phyloP scores from a whole-genome alignment of 805 yeast genomes.

The Brettanomyces bruxellensis region DNA sequence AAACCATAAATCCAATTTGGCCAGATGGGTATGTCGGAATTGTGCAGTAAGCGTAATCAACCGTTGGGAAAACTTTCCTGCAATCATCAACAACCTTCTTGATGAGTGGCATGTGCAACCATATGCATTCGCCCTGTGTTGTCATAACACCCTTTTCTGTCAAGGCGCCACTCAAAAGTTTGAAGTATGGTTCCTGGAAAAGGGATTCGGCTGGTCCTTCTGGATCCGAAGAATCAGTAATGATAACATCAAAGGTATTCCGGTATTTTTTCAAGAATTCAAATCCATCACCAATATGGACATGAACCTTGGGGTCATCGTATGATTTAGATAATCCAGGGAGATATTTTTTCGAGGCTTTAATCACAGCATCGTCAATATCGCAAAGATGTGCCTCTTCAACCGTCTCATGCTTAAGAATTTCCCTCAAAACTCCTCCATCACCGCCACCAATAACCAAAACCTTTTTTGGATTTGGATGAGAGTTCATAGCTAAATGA shows the following conservation, averaged over 20 bases:
- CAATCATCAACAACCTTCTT: constrained; percentile 77
- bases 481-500: constrained; percentile 86
- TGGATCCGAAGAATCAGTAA: constrained; percentile 96
- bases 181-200: constrained; percentile 88
- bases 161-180: constrained; percentile 76
- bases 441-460: constrained; percentile 98
- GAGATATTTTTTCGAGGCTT: constrained; percentile 75
- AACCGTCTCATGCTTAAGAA: constrained; percentile 78
- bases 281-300: constrained; percentile 96
- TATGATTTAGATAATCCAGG: constrained; percentile 84
- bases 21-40: constrained; percentile 98
- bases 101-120: constrained; percentile 84
- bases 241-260: constrained; percentile 86
- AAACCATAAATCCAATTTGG: constrained; percentile 96
- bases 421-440: constrained; percentile 95
- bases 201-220: constrained; percentile 96
- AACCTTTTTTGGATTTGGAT: constrained; percentile 89
- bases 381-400: constrained; percentile 91
- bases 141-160: constrained; percentile 87
- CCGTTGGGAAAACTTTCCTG: constrained; percentile 79
- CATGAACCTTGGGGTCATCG: constrained; percentile 80
- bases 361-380: constrained; percentile 89
- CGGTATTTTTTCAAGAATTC: constrained; percentile 80
- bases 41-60: constrained; percentile 82
- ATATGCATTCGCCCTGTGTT: constrained; percentile 93